These are phyloP conservation scores for Odontarrhena argentea DNA, from an alignment of 345 rosid genomes.

Conservation along the genomic window DNA sequence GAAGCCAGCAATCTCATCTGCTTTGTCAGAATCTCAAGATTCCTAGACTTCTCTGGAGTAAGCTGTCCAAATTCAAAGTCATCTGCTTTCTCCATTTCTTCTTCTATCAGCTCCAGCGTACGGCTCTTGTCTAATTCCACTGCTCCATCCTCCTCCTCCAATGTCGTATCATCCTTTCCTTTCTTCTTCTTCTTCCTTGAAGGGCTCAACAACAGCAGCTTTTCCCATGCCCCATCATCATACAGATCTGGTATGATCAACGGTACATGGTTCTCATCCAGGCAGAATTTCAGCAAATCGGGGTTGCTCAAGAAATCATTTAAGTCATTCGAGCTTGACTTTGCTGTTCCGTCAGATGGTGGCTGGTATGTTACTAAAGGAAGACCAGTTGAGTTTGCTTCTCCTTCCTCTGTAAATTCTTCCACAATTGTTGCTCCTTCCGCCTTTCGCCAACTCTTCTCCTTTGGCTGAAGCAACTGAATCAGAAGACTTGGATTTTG, in stretches of 20 bases:
- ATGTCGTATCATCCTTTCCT: constrained; percentile 37
- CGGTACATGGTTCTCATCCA: constrained; percentile 69
- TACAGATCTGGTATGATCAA: constrained; percentile 64
- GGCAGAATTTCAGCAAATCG: constrained; percentile 65
- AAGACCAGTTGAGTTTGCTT: constrained; percentile 49
- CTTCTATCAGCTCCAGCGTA: constrained; percentile 47
- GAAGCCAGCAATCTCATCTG: constrained; percentile 59
- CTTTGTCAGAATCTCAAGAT: constrained; percentile 58
- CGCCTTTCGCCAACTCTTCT: constrained; percentile 61
- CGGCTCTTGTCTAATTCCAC: constrained; percentile 39
- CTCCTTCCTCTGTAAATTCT: constrained; percentile 50
- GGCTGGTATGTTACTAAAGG: constrained; percentile 75
- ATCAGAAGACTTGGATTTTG: constrained; percentile 76
- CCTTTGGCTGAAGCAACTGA: constrained; percentile 80
- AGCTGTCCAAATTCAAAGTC: constrained; percentile 46
- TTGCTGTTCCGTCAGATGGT: constrained; percentile 45
- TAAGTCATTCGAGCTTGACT: constrained; percentile 44
- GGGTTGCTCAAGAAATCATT: constrained; percentile 62
- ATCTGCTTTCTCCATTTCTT: constrained; percentile 53
- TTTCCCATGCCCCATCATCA: constrained; percentile 80
- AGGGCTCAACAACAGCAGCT: constrained; percentile 60
- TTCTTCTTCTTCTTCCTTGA: constrained; percentile 43
- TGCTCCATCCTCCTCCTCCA: constrained; percentile 38
- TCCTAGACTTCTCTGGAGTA: constrained; percentile 47
- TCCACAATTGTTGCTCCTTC: constrained; percentile 62